Evolutionary conservation across 495 filamentous ascomycete species (phyloP).

Genomic region (Penicillium steckii): DNA sequence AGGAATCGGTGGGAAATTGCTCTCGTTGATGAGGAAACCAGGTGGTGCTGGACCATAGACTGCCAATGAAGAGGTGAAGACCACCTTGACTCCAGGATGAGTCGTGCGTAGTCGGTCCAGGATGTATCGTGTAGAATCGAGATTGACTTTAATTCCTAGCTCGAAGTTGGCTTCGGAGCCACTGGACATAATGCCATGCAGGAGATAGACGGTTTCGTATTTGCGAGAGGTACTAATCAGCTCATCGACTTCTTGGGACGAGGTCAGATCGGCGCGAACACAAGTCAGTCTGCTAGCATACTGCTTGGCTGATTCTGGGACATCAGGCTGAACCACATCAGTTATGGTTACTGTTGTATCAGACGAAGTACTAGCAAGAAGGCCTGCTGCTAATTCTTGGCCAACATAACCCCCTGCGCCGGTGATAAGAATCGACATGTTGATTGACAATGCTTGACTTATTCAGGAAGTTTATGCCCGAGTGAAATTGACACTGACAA

Average conservation of each 20-base stretch:
- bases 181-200: constrained; percentile 86
- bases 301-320: constrained; percentile 48
- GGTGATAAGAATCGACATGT: constrained; percentile 68
- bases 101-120: constrained; percentile 58
- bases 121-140: constrained; percentile 66
- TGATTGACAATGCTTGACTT: constrained; percentile 5
- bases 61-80: constrained; percentile 59
- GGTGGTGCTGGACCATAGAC: constrained; percentile 56
- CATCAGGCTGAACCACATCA: constrained; percentile 57
- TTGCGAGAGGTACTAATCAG: constrained; percentile 40
- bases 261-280: constrained; percentile 63
- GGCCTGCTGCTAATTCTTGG: constrained; percentile 60
- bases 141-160: constrained; percentile 69
- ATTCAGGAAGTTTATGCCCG: not conserved
- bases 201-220: constrained; percentile 66
- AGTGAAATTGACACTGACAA: too few species aligned
- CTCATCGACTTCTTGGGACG: constrained; percentile 54
- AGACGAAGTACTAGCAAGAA: constrained; percentile 53
- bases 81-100: constrained; percentile 60
- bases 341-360: constrained; percentile 59
- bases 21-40: constrained; percentile 51
- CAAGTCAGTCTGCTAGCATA: constrained; percentile 45
- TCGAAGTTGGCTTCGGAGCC: constrained; percentile 75
- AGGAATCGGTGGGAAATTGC: constrained; percentile 61
- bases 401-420: constrained; percentile 72